Evolutionary conservation across 371 early-diverging fungal genomes (phyloP), one percentile per base, ranked within the genome.

Genomic region (Smittium mucronatum): DNA sequence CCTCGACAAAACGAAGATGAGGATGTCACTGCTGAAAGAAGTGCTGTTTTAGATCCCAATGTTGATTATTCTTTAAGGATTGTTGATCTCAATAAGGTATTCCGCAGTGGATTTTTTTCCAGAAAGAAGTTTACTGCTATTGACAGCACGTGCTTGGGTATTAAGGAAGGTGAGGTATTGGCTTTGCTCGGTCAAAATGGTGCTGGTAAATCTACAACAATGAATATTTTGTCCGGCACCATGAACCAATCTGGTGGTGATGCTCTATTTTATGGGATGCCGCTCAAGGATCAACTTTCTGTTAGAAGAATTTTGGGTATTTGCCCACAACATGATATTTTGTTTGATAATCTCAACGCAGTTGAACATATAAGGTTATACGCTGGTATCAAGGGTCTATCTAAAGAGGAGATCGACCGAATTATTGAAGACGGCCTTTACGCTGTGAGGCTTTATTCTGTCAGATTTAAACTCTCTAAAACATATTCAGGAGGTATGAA

Each of bases 261-360:
- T 71, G 89, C 89, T 0, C 75, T 70, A 28, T 69, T 91, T 1
- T 86, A 83, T 34, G 87, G 88, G 0, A 86, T 71, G 69, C 80
- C 87, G 71, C 78, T 87, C 68, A 70, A 70, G 25, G 82, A 80
- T 1, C 73, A 88, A 47, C 79, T 77, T 67, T 75, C 82, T 16
- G 86, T 90, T 2, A 87, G 85, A 71, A 71, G 78, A n/a, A 80
- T 77, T 67, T 86, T 87, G 69, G 91, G 89, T 29, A 80, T 89
- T 33, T 90, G 89, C 69, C 89, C 91, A 33, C 89, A 86, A 78
- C 85, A 86, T 64, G 88, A 88, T 70, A 88, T 88, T 72, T 78
- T 91, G 2, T 91, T 89, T 88, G 86, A 85, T 32, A 89, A 89
- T 60, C 72, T 91, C 58, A 88, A 88, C 5, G 86, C 87, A 0